These are phyloP conservation scores for Colletotrichum ledebouriae DNA, from an alignment of 2,329 filamentous ascomycete species.

Conservation along the genomic window DNA sequence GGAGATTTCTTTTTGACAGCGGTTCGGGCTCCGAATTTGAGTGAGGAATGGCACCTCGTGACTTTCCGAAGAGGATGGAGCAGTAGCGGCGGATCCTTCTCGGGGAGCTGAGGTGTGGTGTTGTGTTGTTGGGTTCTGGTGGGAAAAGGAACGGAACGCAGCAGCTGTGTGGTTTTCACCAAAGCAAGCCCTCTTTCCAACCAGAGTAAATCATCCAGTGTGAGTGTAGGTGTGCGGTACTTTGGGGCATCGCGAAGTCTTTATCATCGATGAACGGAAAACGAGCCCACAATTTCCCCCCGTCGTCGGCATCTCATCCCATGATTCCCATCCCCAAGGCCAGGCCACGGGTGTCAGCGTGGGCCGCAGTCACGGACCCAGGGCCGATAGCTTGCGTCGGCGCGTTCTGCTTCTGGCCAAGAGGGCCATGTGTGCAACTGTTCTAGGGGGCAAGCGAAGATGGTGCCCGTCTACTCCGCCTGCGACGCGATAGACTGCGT, in stretches of 20 bases:
- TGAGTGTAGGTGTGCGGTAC: constrained; percentile 6
- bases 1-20: constrained; percentile 16
- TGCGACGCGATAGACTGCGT: constrained; percentile 30
- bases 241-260: constrained; percentile 40
- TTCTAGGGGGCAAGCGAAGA: constrained; percentile 6
- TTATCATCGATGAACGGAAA: constrained; percentile 32
- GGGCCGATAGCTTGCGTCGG: constrained; percentile 21
- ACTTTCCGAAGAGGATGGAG: constrained; percentile 27
- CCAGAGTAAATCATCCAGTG: constrained; percentile 4
- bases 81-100: constrained; percentile 10
- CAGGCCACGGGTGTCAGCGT: constrained; percentile 11
- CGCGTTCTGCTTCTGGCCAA: neutral
- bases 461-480: constrained; percentile 3
- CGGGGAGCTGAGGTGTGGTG: neutral
- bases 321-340: constrained; percentile 14
- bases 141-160: neutral
- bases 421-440: neutral
- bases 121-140: neutral
- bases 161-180: neutral
- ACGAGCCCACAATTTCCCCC: constrained; percentile 27
- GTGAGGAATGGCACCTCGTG: constrained; percentile 38
- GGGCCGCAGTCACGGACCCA: constrained; percentile 23
- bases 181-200: constrained; percentile 23
- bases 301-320: constrained; percentile 22
- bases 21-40: constrained; percentile 27